These are phyloP conservation scores for Neurospora sp. DNA, from an alignment of 495 filamentous ascomycete genomes.

Conservation along the genomic window DNA sequence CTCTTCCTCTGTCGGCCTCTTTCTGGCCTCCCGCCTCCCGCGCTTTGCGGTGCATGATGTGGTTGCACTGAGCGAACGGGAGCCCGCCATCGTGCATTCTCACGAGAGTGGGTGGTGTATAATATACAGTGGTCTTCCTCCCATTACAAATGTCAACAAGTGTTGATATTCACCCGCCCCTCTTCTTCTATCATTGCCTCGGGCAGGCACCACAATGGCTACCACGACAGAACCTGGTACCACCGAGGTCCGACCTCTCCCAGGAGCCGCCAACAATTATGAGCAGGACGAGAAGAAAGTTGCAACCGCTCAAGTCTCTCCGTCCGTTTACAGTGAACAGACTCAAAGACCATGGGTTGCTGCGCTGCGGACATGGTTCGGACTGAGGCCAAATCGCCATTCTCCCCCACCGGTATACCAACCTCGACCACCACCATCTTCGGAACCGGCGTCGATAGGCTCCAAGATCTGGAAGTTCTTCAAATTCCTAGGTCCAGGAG, in stretches of 20 bases:
- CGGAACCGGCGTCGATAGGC: background rate
- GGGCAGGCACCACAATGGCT: background rate
- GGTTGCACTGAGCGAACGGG: background rate
- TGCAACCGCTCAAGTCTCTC: background rate
- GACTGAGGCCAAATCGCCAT: background rate
- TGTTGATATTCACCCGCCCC: background rate
- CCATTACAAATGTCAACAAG: background rate
- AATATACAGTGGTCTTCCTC: background rate
- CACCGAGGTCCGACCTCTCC: background rate
- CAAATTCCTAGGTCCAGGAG: slow-evolving; percentile 13
- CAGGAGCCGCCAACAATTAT: background rate
- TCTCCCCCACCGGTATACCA: slow-evolving; percentile 1
- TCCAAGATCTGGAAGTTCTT: slow-evolving; percentile 9
- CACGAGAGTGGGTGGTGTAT: background rate
- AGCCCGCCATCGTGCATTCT: background rate
- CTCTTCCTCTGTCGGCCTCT: background rate
- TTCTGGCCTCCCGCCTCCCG: background rate
- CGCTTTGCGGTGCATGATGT: background rate
- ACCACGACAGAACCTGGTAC: background rate
- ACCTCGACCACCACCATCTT: background rate
- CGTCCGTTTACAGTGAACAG: background rate
- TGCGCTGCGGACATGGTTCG: background rate
- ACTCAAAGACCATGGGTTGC: background rate
- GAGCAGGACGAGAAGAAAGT: background rate
- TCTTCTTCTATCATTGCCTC: background rate